phyloP scores from a whole-genome alignment of 768 basidiomycete genomes.

The Kwoniella newhampshirensis region DNA sequence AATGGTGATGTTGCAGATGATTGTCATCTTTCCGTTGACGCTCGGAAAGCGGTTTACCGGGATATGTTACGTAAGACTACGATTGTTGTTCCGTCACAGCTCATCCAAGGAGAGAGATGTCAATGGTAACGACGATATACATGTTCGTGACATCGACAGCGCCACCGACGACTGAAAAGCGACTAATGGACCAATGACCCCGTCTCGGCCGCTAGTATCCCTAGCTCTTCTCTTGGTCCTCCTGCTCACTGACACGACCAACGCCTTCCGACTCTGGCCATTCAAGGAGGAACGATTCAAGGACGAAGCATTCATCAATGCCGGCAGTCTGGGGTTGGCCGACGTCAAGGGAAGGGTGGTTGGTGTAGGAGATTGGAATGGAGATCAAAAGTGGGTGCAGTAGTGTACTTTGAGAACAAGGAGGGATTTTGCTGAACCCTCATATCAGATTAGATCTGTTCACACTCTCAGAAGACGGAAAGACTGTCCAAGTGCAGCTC shows the following conservation, averaged over 20 bases:
- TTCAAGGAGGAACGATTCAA: slow-evolving; percentile 82
- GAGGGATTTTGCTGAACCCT: too few relatives aligned
- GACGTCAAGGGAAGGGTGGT: slow-evolving; percentile 67
- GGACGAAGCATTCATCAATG: slow-evolving; percentile 73
- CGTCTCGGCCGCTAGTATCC: neutral
- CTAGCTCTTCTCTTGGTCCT: slow-evolving; percentile 3
- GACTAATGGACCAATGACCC: slow-evolving; percentile 10
- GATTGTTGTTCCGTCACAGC: too few relatives aligned
- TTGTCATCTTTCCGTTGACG: neutral
- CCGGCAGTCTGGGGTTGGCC: slow-evolving; percentile 72
- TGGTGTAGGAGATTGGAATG: slow-evolving; percentile 93
- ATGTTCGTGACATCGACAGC: too few relatives aligned
- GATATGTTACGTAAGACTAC: slow-evolving; percentile 1
- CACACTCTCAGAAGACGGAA: slow-evolving; percentile 71
- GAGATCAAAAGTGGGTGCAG: slow-evolving; percentile 80
- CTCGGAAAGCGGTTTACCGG: neutral
- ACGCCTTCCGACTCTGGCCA: slow-evolving; percentile 63
- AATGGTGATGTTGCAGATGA: too few relatives aligned
- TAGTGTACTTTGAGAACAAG: too few relatives aligned
- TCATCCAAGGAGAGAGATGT: too few relatives aligned
- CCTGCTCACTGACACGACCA: neutral
- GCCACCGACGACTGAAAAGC: neutral
- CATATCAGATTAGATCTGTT: slow-evolving; percentile 71
- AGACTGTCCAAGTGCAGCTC: slow-evolving; percentile 69
- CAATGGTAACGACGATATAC: too few relatives aligned